A percentile compares a stretch with the other conserved stretches of the same genome.
phyloP scores from a whole-genome alignment of 805 yeast genomes.

The Zygoascus biomembranicola region DNA sequence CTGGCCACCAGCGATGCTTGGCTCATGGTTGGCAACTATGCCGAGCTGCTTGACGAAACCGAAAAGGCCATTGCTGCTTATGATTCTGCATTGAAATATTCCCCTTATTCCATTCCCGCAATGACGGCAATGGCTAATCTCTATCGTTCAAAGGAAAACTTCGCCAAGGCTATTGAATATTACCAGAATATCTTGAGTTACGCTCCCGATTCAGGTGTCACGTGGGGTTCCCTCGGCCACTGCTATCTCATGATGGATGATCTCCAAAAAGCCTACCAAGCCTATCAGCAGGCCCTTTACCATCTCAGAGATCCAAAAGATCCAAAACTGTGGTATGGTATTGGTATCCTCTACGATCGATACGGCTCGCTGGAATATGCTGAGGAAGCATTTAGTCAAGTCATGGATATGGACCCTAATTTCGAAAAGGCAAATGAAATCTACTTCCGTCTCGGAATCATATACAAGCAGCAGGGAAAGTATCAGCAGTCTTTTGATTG shows the following conservation, averaged over 20 bases:
- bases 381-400: conserved; percentile 96
- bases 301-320: conserved; percentile 89
- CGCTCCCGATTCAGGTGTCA: conserved; percentile 85
- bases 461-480: conserved; percentile 90
- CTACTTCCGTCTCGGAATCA: conserved; percentile 91
- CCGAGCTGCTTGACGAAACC: conserved; percentile 80
- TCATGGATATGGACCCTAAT: conserved; percentile 88
- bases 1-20: conserved; percentile 49
- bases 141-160: conserved; percentile 82
- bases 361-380: conserved; percentile 96
- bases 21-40: conserved; percentile 82
- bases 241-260: conserved; percentile 96
- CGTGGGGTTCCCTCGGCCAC: conserved; percentile 93
- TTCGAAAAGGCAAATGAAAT: conserved; percentile 96
- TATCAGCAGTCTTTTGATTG: conserved; percentile 84
- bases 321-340: conserved; percentile 97
- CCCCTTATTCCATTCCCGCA: conserved; percentile 80
- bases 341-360: conserved; percentile 91
- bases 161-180: conserved; percentile 88
- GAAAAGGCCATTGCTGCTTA: conserved; percentile 85
- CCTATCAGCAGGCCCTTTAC: conserved; percentile 92
- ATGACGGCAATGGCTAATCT: conserved; percentile 80
- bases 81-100: conserved; percentile 77
- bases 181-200: conserved; percentile 79
- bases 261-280: conserved; percentile 87